These are phyloP conservation scores for Bruguiera gymnorhiza DNA, from an alignment of 345 rosid genomes.

Conservation along the genomic window DNA sequence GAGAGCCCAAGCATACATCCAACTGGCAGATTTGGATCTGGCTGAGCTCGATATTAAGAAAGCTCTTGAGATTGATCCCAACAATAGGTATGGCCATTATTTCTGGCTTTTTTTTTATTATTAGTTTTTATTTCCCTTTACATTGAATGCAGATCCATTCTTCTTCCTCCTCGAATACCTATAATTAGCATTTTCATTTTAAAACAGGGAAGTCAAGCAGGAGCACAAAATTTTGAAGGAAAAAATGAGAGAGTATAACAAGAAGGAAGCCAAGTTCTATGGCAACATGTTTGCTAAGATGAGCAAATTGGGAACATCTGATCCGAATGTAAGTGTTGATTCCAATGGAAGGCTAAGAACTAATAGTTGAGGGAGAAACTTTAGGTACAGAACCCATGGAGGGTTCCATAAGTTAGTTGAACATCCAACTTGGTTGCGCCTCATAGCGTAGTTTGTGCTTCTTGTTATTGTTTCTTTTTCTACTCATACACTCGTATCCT, in stretches of 20 bases:
- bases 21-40: conserved; percentile 64
- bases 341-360: not conserved
- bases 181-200: no score
- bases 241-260: conserved; percentile 75
- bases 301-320: conserved; percentile 8
- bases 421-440: no score
- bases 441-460: not conserved
- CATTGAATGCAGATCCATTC: no score
- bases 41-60: conserved; percentile 78
- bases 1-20: conserved; percentile 74
- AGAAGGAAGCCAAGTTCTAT: conserved; percentile 57
- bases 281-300: conserved; percentile 12
- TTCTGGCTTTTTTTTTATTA: not conserved
- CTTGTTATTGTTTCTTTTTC: not conserved
- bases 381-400: no score
- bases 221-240: conserved; percentile 76
- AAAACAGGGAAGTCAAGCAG: conserved; percentile 72
- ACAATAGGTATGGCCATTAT: conserved; percentile 45
- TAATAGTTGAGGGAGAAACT: not conserved
- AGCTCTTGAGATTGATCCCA: conserved; percentile 81
- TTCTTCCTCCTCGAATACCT: no score
- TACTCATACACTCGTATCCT: not conserved
- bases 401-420: no score
- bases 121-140: not conserved
- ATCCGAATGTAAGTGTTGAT: not conserved